Base-by-base conservation (phyloP, 2,329 filamentous ascomycete species). In the Colletotrichum sp. region DNA sequence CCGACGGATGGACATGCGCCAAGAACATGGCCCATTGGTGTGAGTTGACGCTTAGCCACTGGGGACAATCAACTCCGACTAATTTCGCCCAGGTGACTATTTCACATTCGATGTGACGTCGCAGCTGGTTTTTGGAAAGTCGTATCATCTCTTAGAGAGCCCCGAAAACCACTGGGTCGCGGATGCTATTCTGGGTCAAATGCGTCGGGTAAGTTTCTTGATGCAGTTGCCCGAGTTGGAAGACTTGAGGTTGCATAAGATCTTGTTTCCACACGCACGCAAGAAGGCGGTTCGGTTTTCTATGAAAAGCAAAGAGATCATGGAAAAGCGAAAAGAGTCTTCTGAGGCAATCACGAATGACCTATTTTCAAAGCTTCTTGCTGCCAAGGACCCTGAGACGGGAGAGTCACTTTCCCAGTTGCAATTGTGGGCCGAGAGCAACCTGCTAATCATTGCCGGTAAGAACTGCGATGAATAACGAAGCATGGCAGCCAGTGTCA, bases 361-460 rank as follows among this genome's bases (percentile, higher is more conserved):
- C 18, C 21, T 72, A 6, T 63, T 73, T 6, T 63, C 71, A 5
- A 73, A 73, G 24, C 57, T 73, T 2, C 30, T 69, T 1, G 24
- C 52, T 8, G 57, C 71, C 3, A 68, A 63, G 26, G 71, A 73
- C 64, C 71, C 71, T 5, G 71, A 73, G 8, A 73, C 71, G 6
- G 71, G 65, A 15, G 65, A 69, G 24, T 73, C 71, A 7, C 57
- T 64, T 16, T 72, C 71, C 8, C 63, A 52, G 13, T 8, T 55
- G n/a, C 71, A 72, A 10, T 39, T 72, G 7, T 68, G 71, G 71
- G 71, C 71, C 8, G 71, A 73, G 7, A 73, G 71, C 10, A 73
- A 72, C 57, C 21, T 72, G 6, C 13, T 72, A 3, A 72, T 72
- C 1, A 72, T 72, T 61, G 71, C 71, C 7, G 70, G 70, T 67